phyloP scores from a whole-genome alignment of 208 protist genomes.

The Leptomonas seymouri region DNA sequence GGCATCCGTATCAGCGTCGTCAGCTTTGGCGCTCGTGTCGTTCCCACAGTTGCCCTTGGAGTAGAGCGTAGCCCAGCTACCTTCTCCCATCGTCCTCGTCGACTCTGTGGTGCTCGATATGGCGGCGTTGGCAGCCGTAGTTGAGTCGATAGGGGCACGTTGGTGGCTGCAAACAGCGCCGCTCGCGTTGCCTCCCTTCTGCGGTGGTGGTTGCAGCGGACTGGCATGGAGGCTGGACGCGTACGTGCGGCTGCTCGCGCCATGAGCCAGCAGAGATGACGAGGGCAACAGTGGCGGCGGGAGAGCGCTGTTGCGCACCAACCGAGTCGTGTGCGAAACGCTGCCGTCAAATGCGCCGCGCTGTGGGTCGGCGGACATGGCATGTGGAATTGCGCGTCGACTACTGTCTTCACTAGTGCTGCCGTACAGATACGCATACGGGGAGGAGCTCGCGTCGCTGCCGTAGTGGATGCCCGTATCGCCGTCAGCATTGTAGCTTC shows the following conservation, averaged over 20 bases:
- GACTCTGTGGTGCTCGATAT: no score
- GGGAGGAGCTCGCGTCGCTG: neutral
- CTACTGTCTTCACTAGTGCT: neutral
- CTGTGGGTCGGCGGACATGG: neutral
- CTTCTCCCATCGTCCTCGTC: neutral
- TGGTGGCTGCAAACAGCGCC: no score
- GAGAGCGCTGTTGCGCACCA: constrained; percentile 32
- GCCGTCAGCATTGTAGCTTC: neutral
- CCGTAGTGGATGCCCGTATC: neutral
- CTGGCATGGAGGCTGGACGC: constrained; percentile 1
- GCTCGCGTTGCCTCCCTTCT: neutral
- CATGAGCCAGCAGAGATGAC: neutral
- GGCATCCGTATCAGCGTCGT: neutral
- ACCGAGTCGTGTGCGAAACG: constrained; percentile 26
- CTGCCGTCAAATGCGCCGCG: neutral
- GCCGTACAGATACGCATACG: constrained; percentile 14
- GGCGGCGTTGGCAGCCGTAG: no score
- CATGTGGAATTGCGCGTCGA: constrained; percentile 7
- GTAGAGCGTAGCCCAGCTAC: neutral
- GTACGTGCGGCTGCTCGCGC: neutral
- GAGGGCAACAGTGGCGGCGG: constrained; percentile 27
- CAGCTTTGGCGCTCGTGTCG: neutral
- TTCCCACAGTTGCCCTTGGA: neutral
- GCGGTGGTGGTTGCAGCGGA: neutral
- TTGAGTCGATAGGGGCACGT: no score